A percentile compares a stretch with the other conserved stretches of the same genome.
These are phyloP conservation scores for Biscogniauxia sp. DNA, from an alignment of 2,329 filamentous ascomycete species.

Conservation along the genomic window DNA sequence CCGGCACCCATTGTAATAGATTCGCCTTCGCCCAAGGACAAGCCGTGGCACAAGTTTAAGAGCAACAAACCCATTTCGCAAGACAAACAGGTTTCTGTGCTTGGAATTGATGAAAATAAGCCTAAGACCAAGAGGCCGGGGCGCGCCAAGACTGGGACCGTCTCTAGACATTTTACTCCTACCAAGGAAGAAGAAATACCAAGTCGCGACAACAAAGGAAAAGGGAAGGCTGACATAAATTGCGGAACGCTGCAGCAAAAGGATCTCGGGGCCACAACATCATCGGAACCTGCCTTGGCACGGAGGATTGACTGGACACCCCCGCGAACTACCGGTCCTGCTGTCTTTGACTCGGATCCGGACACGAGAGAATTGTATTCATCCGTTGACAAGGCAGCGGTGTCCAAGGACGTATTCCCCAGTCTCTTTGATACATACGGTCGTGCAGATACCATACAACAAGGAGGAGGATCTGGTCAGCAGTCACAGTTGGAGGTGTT, in stretches of 20 bases:
- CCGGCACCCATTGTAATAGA: conserved; percentile 12
- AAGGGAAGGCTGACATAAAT: conserved; percentile 3
- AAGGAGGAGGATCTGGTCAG: conserved; percentile 5
- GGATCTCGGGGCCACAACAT: neutral
- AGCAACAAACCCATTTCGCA: conserved; percentile 11
- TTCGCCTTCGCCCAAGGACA: conserved; percentile 29
- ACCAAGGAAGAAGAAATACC: conserved; percentile 5
- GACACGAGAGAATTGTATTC: conserved; percentile 32
- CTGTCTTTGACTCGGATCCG: conserved; percentile 32
- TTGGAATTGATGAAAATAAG: conserved; percentile 17
- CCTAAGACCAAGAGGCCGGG: conserved; percentile 20
- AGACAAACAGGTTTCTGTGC: conserved; percentile 7
- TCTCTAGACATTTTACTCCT: conserved; percentile 28
- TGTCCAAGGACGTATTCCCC: conserved; percentile 39
- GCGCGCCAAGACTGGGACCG: conserved; percentile 28
- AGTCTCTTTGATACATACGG: conserved; percentile 44
- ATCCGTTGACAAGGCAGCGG: conserved; percentile 15
- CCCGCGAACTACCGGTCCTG: conserved; percentile 41
- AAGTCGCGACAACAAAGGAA: conserved; percentile 8
- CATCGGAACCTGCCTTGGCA: conserved; percentile 46
- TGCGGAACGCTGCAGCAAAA: neutral
- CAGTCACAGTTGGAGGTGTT: conserved; percentile 33
- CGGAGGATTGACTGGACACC: conserved; percentile 69
- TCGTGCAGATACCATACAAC: conserved; percentile 26
- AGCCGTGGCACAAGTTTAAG: conserved; percentile 38